Base-by-base conservation (phyloP, 2,329 filamentous ascomycete genomes). In the Aspergillus pseudoglaucus region DNA sequence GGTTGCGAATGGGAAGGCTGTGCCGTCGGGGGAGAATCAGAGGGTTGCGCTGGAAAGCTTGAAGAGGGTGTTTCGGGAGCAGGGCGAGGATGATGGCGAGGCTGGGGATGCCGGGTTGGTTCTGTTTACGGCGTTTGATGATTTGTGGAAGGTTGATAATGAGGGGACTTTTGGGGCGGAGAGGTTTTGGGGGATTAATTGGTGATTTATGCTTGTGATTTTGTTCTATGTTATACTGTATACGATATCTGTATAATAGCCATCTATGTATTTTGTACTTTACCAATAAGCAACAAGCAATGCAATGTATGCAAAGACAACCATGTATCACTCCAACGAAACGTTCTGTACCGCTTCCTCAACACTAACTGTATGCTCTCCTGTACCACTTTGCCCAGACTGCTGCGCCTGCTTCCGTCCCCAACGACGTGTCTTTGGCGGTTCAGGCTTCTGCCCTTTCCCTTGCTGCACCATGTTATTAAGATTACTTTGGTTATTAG, bases 61-160 rank as follows among this genome's bases (percentile, higher is more conserved):
- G 59, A 80, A 78, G 64, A 60, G 63, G 33, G 72, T 74, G 2
- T 89, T 89, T 62, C 60, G 70, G 1, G 25, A 30, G 5, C n/a
- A 39, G 15, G 18, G 9, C 3, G n/a, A 15, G 7, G 18, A 14
- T 22, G 37, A 12, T 3, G 63, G 64, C 3, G 54, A 57, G 20
- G 20, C 3, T 47, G 49, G 52, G 3, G 53, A 49, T 41, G 17
- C n/a, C 10, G 37, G 37, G 8, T 60, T 91, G 39, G 78, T 90
- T 54, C 72, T 94, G 18, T 91, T 93, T 70, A 86, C 84, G 23
- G 84, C 87, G 3, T 91, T 84, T 71, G 85, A 95, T 66, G 85
- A 89, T 52, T 60, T 75, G 44, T 95, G 89, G 88, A 95, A 94
- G 76, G 64, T 71, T 37, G 78, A 86, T 55, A 76, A 72, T 46